Evolutionary conservation across 441 rosid genomes (phyloP).

Genomic region (Viola pubescens): DNA sequence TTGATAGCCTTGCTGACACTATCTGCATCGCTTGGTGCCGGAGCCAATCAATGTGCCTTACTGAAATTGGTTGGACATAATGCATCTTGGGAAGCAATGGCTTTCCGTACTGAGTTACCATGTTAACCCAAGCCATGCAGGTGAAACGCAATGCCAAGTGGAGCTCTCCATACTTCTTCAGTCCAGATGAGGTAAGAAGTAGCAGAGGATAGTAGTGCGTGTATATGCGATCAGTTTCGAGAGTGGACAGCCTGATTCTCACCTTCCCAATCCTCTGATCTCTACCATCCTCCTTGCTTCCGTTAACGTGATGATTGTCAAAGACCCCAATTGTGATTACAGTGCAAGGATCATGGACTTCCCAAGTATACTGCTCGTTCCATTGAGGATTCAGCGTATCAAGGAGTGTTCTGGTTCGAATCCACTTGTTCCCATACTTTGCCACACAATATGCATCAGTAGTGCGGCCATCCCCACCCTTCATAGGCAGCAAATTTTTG

Average conservation of each 20-base stretch:
- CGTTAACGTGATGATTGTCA: constrained; percentile 44
- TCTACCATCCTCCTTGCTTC: constrained; percentile 44
- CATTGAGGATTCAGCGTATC: constrained; percentile 42
- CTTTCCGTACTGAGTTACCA: constrained; percentile 24
- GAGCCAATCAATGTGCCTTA: constrained; percentile 23
- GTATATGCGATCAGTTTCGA: constrained; percentile 38
- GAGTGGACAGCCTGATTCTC: constrained; percentile 44
- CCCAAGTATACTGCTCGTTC: constrained; percentile 66
- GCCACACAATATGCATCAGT: constrained; percentile 50
- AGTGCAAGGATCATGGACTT: constrained; percentile 52
- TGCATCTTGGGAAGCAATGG: constrained; percentile 38
- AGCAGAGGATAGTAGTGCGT: constrained; percentile 42
- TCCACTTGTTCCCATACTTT: constrained; percentile 50
- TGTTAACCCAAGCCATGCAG: constrained; percentile 29
- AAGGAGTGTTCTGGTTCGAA: constrained; percentile 43
- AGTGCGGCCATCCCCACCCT: constrained; percentile 30
- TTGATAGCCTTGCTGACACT: constrained; percentile 22
- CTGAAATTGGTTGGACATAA: constrained; percentile 28
- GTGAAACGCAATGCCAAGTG: constrained; percentile 30
- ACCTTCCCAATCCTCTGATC: constrained; percentile 52
- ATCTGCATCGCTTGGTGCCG: constrained; percentile 31
- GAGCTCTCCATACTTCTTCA: constrained; percentile 28
- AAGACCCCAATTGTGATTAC: constrained; percentile 49
- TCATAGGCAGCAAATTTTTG: constrained; percentile 34
- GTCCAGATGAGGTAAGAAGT: constrained; percentile 17